Base-by-base conservation (phyloP, 1,284 basidiomycete genomes). In the Malassezia psittaci region DNA sequence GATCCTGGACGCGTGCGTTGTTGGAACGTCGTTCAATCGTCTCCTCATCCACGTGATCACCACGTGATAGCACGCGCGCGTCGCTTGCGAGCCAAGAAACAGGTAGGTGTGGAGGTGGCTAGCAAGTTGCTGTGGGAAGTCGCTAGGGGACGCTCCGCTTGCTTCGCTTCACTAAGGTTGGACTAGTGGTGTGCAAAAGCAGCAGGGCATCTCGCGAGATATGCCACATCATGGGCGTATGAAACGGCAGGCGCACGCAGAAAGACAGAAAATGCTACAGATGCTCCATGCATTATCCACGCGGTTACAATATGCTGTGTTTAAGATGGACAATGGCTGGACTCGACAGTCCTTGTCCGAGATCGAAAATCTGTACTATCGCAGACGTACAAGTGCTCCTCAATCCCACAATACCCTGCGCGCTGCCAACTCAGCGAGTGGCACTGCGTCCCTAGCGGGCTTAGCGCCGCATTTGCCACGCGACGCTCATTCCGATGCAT, bases 271-370 rank as follows among this genome's bases (percentile, higher is more conserved):
- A 13, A 51, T 47, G 10, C 11, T 57, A 9, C 38, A 40, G 21
- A 24, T 52, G 45, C 33, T 42, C 42, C 19, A 19, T 15, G n/a
- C 64, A 45, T 49, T 72, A 34, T 63, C 63, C 38, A 68, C 65
- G 8, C 47, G 69, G 19, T 55, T 72, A 33, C 69, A 67, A 48
- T 72, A 69, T 35, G 69, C 67, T 18, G 61, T 63, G 42, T 69
- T 72, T 61, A 72, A 72, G 57, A 66, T 72, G 13, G 66, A 72
- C 48, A 65, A 72, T 52, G 69, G 69, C 19, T 72, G 69, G 69
- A 63, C 66, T n/a, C 61, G 64, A 24, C 69, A 72, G 59, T 64
- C 65, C 43, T 52, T 69, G 7, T 64, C 66, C n/a, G 69, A 72
- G 48, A 68, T 72, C n/a, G 69, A 72, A 48, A 72, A 72, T 37